A percentile compares a stretch with the other conserved stretches of the same genome.
These are phyloP conservation scores for Candolleomyces aberdarensis DNA, from an alignment of 768 basidiomycete genomes.

Conservation along the genomic window DNA sequence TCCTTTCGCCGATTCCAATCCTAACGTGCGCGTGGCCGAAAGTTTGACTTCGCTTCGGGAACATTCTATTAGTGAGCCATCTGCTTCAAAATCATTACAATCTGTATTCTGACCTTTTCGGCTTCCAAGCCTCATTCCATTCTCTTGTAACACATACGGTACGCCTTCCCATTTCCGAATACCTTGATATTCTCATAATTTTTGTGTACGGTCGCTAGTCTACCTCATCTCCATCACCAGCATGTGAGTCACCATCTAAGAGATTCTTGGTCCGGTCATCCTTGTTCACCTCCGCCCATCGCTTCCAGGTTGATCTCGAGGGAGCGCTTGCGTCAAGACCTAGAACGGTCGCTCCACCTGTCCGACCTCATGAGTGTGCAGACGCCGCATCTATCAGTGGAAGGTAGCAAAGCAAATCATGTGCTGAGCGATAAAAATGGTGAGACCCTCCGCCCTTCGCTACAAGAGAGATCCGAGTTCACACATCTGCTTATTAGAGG, in stretches of 20 bases:
- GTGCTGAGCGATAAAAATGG: too few species aligned
- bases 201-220: background rate
- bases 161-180: background rate
- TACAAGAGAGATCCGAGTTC: too few species aligned
- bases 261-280: background rate
- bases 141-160: background rate
- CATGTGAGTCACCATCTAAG: background rate
- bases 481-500: too few species aligned
- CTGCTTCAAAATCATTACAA: background rate
- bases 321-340: background rate
- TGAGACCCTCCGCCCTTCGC: too few species aligned
- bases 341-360: background rate
- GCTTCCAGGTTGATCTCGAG: background rate
- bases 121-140: background rate
- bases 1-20: background rate
- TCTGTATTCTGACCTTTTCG: background rate
- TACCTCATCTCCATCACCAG: background rate
- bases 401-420: too few species aligned
- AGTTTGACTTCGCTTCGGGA: background rate
- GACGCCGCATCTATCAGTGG: too few species aligned
- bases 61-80: background rate
- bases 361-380: background rate
- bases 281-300: background rate
- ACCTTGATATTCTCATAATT: background rate
- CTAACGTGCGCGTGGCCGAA: background rate